These are phyloP conservation scores for Scutellaria baicalensis DNA, from an alignment of 257 asterid species.

Conservation along the genomic window DNA sequence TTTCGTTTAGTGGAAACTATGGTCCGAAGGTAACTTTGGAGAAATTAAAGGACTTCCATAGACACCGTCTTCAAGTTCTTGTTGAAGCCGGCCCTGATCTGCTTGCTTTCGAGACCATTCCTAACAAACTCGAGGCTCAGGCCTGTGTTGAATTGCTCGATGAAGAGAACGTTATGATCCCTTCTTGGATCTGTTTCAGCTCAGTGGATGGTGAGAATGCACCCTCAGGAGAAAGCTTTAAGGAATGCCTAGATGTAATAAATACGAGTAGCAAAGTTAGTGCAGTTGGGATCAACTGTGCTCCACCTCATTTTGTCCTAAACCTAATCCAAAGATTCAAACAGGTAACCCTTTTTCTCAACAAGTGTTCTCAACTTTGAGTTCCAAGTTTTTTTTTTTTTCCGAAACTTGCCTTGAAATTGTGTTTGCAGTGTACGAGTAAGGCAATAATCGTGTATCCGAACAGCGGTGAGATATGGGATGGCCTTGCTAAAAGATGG, in stretches of 20 bases:
- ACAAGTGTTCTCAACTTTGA: background rate
- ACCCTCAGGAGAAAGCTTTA: slow-evolving; percentile 80
- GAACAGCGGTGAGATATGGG: slow-evolving; percentile 78
- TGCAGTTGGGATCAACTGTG: slow-evolving; percentile 78
- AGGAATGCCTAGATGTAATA: slow-evolving; percentile 44
- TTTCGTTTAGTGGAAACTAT: slow-evolving; percentile 53
- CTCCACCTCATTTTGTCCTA: slow-evolving; percentile 76
- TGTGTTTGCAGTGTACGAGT: slow-evolving; percentile 40
- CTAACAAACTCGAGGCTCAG: slow-evolving; percentile 87
- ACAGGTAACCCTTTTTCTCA: slow-evolving; percentile 29
- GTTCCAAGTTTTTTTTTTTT: background rate
- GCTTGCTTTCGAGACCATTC: slow-evolving; percentile 86
- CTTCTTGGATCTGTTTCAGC: slow-evolving; percentile 89
- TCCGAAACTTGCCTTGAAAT: background rate
- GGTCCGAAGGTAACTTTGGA: slow-evolving; percentile 39
- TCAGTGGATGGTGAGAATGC: slow-evolving; percentile 68
- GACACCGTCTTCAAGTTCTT: slow-evolving; percentile 73
- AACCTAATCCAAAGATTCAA: slow-evolving; percentile 55
- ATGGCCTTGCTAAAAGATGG: slow-evolving; percentile 76
- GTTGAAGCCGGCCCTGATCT: slow-evolving; percentile 71
- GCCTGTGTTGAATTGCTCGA: slow-evolving; percentile 73
- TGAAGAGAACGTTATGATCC: slow-evolving; percentile 55
- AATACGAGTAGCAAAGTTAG: slow-evolving; percentile 45
- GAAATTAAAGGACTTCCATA: slow-evolving; percentile 68
- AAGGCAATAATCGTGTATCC: slow-evolving; percentile 75